Percentiles rank a stretch among this genome's conserved stretches.
Evolutionary conservation across 1,139 yeast species (phyloP).

Genomic region (Saccharomycopsis crataegensis): DNA sequence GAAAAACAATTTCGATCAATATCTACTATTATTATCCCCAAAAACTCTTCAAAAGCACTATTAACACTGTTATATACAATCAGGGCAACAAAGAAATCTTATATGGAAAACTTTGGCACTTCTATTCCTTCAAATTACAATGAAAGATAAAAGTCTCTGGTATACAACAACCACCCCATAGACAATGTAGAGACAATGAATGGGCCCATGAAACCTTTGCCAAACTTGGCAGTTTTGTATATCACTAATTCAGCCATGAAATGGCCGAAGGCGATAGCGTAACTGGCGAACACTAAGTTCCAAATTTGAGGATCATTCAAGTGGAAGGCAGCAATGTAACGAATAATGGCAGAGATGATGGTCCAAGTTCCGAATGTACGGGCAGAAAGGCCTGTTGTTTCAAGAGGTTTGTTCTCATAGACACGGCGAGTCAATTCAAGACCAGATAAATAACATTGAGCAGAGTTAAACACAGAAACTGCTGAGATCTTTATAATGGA

Average conservation of each 20-base stretch:
- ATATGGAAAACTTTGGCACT: too few relatives aligned
- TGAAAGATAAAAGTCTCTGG: conserved; percentile 41
- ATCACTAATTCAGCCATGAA: conserved; percentile 78
- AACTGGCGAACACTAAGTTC: conserved; percentile 77
- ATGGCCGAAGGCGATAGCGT: conserved; percentile 75
- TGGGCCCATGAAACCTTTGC: conserved; percentile 88
- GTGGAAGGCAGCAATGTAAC: conserved; percentile 83
- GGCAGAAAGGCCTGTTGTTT: conserved; percentile 74
- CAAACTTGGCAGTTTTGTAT: conserved; percentile 72
- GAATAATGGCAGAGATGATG: conserved; percentile 70
- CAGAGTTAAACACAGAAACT: conserved; percentile 84
- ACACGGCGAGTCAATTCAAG: conserved; percentile 70
- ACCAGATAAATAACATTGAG: conserved; percentile 78
- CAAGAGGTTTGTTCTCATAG: conserved; percentile 57
- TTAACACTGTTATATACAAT: too few relatives aligned
- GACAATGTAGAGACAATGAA: conserved; percentile 57
- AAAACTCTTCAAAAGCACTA: too few relatives aligned
- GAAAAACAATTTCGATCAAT: too few relatives aligned
- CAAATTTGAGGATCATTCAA: conserved; percentile 61
- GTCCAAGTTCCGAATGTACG: conserved; percentile 99
- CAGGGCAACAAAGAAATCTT: too few relatives aligned
- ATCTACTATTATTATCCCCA: too few relatives aligned
- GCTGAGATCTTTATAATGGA: conserved; percentile 46
- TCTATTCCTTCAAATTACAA: background rate
- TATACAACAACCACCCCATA: conserved; percentile 52